These are phyloP conservation scores for Euphorbia schlechtendalii DNA, from an alignment of 441 rosid species.

Conservation along the genomic window DNA sequence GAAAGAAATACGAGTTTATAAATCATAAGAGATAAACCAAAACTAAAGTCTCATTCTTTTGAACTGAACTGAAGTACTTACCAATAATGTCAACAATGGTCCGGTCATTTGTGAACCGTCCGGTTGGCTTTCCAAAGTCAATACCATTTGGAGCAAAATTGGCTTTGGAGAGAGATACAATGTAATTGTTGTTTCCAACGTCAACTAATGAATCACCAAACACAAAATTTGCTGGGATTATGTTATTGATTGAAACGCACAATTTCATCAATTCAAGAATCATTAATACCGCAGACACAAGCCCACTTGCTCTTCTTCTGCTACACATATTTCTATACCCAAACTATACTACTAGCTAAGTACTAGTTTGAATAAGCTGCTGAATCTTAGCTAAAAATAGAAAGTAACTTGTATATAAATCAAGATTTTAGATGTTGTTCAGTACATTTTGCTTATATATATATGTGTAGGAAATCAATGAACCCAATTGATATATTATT, in stretches of 20 bases:
- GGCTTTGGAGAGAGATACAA: conserved; percentile 57
- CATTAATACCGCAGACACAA: conserved; percentile 1
- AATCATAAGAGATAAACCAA: too few relatives aligned
- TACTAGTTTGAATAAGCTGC: background rate
- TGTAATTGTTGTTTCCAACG: conserved; percentile 70
- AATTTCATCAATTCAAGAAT: conserved; percentile 12
- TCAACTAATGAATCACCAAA: conserved; percentile 78
- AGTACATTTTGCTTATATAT: too few relatives aligned
- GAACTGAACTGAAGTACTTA: too few relatives aligned
- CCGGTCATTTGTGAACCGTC: conserved; percentile 72
- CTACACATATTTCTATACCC: conserved; percentile 9
- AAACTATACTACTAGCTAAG: background rate
- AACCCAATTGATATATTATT: too few relatives aligned
- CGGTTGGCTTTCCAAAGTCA: conserved; percentile 61
- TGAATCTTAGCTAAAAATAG: too few relatives aligned
- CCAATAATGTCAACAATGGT: conserved; percentile 64
- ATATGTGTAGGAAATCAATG: too few relatives aligned
- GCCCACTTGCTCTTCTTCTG: background rate
- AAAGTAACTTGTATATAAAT: too few relatives aligned
- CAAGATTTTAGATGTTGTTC: background rate
- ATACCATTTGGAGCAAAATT: conserved; percentile 58
- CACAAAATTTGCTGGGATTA: conserved; percentile 47
- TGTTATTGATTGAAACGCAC: conserved; percentile 23
- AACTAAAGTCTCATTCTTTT: too few relatives aligned
- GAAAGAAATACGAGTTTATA: too few relatives aligned